phyloP scores from a whole-genome alignment of 2,329 filamentous ascomycete genomes.

The Clonostachys chloroleuca region DNA sequence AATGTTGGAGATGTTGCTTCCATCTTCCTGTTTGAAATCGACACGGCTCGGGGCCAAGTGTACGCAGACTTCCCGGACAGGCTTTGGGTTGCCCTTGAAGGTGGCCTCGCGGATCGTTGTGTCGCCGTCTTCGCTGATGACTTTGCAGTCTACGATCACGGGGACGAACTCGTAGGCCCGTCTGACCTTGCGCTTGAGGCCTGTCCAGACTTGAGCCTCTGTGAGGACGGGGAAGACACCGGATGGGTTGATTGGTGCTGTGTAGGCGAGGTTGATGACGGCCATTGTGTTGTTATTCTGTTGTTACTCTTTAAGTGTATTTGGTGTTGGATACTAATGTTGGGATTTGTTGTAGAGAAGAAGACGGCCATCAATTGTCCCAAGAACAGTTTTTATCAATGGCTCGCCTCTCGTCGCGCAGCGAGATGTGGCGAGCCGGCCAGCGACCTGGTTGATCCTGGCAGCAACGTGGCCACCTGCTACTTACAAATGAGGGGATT shows the following conservation, averaged over 20 bases:
- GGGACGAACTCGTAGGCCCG: constrained; percentile 28
- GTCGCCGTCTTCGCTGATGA: constrained; percentile 19
- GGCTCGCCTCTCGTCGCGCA: too few relatives aligned
- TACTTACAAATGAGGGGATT: too few relatives aligned
- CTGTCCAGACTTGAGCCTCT: constrained; percentile 24
- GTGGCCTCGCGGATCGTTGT: constrained; percentile 18
- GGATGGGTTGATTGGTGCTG: constrained; percentile 25
- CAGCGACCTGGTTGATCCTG: too few relatives aligned
- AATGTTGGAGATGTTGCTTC: constrained; percentile 25
- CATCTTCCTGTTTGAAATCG: constrained; percentile 26
- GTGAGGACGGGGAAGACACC: constrained; percentile 18
- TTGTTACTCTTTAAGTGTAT: too few relatives aligned
- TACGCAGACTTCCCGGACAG: constrained; percentile 20
- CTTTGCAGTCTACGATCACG: constrained; percentile 21
- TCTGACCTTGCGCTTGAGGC: constrained; percentile 26
- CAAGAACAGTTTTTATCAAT: too few relatives aligned
- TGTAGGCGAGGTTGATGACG: constrained; percentile 21
- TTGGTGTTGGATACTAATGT: too few relatives aligned
- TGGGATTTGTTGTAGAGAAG: too few relatives aligned
- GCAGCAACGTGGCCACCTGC: too few relatives aligned
- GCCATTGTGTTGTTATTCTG: constrained; percentile 15
- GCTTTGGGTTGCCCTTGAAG: constrained; percentile 12
- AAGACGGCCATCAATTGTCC: too few relatives aligned
- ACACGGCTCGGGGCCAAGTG: constrained; percentile 22
- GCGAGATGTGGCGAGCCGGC: too few relatives aligned